Base-by-base conservation (phyloP, 1,284 basidiomycete genomes). In the Ustilago vetiveriae region DNA sequence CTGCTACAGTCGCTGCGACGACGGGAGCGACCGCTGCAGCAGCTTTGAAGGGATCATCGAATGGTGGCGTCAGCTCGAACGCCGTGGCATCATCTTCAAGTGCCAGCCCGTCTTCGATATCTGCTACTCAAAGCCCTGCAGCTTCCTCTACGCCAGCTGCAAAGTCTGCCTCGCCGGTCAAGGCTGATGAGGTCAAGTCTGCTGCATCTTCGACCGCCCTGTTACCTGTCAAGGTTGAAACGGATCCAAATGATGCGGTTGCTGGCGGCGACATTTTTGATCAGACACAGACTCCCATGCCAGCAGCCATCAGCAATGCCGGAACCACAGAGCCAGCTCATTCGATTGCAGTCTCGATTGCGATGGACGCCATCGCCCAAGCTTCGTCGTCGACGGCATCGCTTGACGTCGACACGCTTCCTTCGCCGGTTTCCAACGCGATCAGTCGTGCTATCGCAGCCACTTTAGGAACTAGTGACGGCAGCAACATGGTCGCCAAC, bases 401-500 rank as follows among this genome's bases (percentile, higher is more conserved):
- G 17, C n/a, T 55, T 33, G 55, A 58, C 23, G 23, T 42, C 35
- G 58, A 58, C 6, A 14, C 38, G 0, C 36, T 69, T 8, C 24
- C 65, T 8, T 43, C 55, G 0, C 55, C 59, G n/a, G 59, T 64
- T 13, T 64, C 66, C 23, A 49, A 55, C 26, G 60, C 66, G 14
- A 64, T 64, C 45, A 55, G 43, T 27, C 55, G 51, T 17, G 60
- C 59, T 29, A 64, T 70, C 24, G 60, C 66, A 3, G 60, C 60
- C 23, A 70, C 52, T 6, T 52, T 64, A 35, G 52, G 51, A 23
- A 54, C 47, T 45, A 60, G 48, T 24, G 37, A 51, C 17, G 38
- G 21, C 16, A 26, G 26, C 16, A 30, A n/a, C 36, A 21, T 35
- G 1, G 42, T 38, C 21, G 21, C 8, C 30, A n/a, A 5, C 26